phyloP scores from a whole-genome alignment of 257 asterid species.

The Plectranthus barbatus region DNA sequence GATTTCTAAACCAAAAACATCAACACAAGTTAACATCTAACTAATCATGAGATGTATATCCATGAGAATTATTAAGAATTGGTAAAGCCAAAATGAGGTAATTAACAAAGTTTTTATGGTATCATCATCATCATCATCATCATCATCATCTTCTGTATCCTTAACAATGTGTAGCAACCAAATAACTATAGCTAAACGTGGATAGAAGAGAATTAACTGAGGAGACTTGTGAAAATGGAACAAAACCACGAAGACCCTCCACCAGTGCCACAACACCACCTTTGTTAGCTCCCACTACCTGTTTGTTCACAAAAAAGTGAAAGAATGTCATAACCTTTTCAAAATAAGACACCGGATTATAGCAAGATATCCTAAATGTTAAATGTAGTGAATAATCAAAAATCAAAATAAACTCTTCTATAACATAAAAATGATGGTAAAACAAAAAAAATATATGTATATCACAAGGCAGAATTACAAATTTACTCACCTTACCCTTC shows the following conservation, averaged over 20 bases:
- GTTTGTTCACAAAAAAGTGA: conserved; percentile 20
- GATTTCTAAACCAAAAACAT: conserved; percentile 55
- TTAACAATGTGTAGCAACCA: not conserved
- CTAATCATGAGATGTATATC: not conserved
- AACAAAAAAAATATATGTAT: not conserved
- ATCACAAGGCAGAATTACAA: not conserved
- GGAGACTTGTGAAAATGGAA: conserved; percentile 93
- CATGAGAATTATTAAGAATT: not conserved
- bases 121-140: not conserved
- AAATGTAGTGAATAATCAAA: not conserved
- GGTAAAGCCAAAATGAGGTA: not conserved
- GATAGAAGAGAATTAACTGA: conserved; percentile 42
- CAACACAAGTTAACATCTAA: not conserved
- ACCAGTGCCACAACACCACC: conserved; percentile 91
- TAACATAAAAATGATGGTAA: not conserved
- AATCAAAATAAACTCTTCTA: not conserved
- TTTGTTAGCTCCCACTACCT: conserved; percentile 91
- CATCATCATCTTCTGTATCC: no score
- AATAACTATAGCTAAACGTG: not conserved
- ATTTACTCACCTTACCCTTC: conserved; percentile 71
- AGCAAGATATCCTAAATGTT: not conserved
- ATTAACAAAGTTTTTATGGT: not conserved
- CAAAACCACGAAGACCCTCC: conserved; percentile 91
- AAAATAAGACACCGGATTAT: not conserved
- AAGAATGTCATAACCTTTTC: not conserved